Evolutionary conservation across 1,139 yeast genomes (phyloP).

Genomic region (Magnusiomyces sp.): DNA sequence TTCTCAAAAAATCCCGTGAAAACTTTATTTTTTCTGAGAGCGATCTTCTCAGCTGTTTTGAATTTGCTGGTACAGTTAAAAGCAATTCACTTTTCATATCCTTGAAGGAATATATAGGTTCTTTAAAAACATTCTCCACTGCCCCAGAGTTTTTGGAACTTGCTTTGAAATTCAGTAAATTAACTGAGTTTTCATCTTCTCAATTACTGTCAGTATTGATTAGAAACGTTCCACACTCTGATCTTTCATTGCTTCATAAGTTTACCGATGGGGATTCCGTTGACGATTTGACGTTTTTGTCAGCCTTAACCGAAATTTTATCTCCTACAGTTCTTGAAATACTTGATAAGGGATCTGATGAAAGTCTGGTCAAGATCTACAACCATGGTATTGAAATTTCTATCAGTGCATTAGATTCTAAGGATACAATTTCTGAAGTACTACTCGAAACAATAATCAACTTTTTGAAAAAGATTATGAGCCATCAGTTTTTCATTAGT

Average conservation of each 20-base stretch:
- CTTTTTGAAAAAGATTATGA: constrained; percentile 1
- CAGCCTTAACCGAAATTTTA: constrained; percentile 10
- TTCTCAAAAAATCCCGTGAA: neutral
- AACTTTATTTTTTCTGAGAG: constrained; percentile 2
- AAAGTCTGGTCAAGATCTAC: neutral
- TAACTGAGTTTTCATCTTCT: constrained; percentile 9
- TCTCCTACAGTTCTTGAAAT: neutral
- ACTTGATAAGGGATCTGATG: neutral
- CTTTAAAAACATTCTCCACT: neutral
- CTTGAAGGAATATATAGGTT: no score
- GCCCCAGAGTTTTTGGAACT: constrained; percentile 8
- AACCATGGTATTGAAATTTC: constrained; percentile 1
- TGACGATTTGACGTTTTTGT: constrained; percentile 13
- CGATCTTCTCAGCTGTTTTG: constrained; percentile 8
- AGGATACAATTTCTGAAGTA: constrained; percentile 2
- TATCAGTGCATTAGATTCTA: neutral
- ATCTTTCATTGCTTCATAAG: constrained; percentile 8
- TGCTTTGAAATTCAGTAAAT: constrained; percentile 8
- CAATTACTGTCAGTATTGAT: constrained; percentile 10
- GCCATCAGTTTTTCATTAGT: no score
- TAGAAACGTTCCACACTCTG: constrained; percentile 8
- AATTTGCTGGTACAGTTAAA: constrained; percentile 5
- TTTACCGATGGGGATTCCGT: constrained; percentile 11
- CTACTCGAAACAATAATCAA: constrained; percentile 2
- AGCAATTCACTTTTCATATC: no score